Conservation (phyloP, 352 stramenopile species). For the Globisporangium echinulatum region DNA sequence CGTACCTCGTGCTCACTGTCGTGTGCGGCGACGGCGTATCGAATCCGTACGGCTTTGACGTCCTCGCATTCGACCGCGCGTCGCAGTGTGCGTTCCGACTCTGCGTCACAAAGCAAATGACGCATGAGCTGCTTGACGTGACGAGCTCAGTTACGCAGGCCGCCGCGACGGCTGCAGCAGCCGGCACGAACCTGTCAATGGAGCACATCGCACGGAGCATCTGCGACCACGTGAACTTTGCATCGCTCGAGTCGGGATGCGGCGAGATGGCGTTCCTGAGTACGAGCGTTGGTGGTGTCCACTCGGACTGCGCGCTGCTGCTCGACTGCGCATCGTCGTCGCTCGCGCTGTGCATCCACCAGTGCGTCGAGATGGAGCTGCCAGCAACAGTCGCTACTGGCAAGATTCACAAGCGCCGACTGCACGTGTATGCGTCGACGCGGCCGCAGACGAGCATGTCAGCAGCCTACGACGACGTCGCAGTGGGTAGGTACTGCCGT, state of each 20-base stretch:
- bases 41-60: slow-evolving; percentile 70
- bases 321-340: slow-evolving; percentile 17
- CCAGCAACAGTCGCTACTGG: not conserved
- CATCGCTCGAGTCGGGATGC: slow-evolving; percentile 21
- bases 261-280: slow-evolving; percentile 53
- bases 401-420: slow-evolving; percentile 12
- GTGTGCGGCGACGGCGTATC: slow-evolving; percentile 56
- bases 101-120: slow-evolving; percentile 55
- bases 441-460: slow-evolving; percentile 11
- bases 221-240: slow-evolving; percentile 53
- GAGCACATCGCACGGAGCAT: slow-evolving; percentile 56
- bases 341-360: slow-evolving; percentile 37
- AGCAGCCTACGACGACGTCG: not conserved
- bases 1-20: slow-evolving; percentile 61
- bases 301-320: slow-evolving; percentile 17
- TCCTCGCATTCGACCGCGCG: slow-evolving; percentile 45
- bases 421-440: slow-evolving; percentile 32
- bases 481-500: not conserved
- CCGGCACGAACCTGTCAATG: slow-evolving; percentile 68
- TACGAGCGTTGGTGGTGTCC: slow-evolving; percentile 12
- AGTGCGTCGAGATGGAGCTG: slow-evolving; percentile 20
- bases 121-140: slow-evolving; percentile 48
- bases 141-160: slow-evolving; percentile 48
- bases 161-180: slow-evolving; percentile 47
- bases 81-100: slow-evolving; percentile 42